Percentiles rank a stretch among this genome's conserved stretches.
These are phyloP conservation scores for Mortierella sp. DNA, from an alignment of 371 early-diverging fungal genomes.

Conservation along the genomic window DNA sequence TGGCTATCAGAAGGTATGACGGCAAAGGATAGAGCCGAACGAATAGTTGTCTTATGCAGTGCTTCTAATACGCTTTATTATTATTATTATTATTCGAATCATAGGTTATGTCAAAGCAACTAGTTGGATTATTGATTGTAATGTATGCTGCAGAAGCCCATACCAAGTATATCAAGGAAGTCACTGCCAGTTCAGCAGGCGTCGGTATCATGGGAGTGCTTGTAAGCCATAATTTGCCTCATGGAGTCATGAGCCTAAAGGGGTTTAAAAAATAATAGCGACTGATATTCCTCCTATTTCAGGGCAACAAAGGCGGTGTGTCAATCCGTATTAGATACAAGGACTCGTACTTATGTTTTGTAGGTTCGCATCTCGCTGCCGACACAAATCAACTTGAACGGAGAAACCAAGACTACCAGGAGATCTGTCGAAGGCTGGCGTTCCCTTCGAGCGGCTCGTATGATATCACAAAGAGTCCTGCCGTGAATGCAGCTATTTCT, in stretches of 20 bases:
- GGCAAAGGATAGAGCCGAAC: not conserved
- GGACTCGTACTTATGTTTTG: constrained; percentile 89
- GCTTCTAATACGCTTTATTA: not conserved
- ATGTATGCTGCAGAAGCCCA: constrained; percentile 77
- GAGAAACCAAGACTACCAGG: constrained; percentile 91
- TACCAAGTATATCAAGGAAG: constrained; percentile 67
- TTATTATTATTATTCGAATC: not conserved
- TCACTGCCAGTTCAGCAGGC: constrained; percentile 72
- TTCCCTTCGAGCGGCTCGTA: constrained; percentile 65
- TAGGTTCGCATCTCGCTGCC: constrained; percentile 93
- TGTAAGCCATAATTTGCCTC: constrained; percentile 55
- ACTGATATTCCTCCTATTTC: constrained; percentile 1
- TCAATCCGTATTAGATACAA: constrained; percentile 80
- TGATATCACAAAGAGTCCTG: constrained; percentile 56
- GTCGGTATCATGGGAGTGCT: constrained; percentile 87
- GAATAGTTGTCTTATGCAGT: not conserved
- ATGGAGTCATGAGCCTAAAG: too few relatives aligned
- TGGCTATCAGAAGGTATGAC: constrained; percentile 40
- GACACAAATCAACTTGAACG: constrained; percentile 82
- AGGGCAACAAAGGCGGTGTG: constrained; percentile 97
- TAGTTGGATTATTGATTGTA: constrained; percentile 89
- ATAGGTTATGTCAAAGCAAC: constrained; percentile 76
- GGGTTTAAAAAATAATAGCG: not conserved
- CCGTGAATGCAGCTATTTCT: constrained; percentile 29
- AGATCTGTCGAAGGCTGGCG: constrained; percentile 78